These are phyloP conservation scores for Phytophthora rubi DNA, from an alignment of 352 stramenopile species.

Conservation along the genomic window DNA sequence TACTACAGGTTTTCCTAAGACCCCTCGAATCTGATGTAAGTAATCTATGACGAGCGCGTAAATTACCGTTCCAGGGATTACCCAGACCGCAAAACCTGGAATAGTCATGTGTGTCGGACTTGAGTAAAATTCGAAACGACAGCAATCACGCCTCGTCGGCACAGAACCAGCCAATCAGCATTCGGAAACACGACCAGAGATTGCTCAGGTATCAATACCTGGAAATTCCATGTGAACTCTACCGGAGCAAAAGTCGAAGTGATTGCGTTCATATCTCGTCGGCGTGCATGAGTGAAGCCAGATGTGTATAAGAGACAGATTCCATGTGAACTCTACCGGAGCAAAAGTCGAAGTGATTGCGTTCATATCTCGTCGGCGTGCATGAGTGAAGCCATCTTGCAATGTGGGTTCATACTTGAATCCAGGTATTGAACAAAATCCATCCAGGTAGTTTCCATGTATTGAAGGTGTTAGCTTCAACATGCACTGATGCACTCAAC, in stretches of 20 bases:
- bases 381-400: no score
- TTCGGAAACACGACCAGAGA: background rate
- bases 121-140: background rate
- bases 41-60: background rate
- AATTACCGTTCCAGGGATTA: no score
- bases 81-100: no score
- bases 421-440: background rate
- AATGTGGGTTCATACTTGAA: background rate
- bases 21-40: background rate
- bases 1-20: constrained; percentile 1
- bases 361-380: background rate
- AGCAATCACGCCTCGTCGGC: no score
- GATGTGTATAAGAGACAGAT: no score
- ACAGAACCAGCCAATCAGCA: no score
- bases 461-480: constrained; percentile 3
- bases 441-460: constrained; percentile 8
- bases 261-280: background rate
- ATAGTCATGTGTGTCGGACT: background rate
- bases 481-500: background rate
- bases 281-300: background rate
- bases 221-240: background rate
- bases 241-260: background rate
- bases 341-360: background rate
- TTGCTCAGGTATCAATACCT: constrained; percentile 7
- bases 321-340: constrained; percentile 3